These are phyloP conservation scores for Podaxis mareebaensis DNA, from an alignment of 768 basidiomycete genomes.

Conservation along the genomic window DNA sequence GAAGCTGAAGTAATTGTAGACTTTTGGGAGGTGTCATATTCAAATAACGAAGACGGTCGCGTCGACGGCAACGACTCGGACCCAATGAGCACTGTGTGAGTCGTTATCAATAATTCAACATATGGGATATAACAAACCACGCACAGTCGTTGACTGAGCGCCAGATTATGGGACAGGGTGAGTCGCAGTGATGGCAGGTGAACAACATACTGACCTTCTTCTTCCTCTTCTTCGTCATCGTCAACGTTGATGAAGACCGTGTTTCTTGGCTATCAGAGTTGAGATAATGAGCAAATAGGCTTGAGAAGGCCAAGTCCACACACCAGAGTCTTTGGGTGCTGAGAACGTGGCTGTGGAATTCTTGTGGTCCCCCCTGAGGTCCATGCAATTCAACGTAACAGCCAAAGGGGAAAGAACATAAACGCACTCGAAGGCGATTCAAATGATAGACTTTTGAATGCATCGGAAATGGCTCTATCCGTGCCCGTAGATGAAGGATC, in stretches of 20 bases:
- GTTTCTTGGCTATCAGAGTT: background rate
- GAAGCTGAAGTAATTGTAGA: background rate
- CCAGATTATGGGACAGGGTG: background rate
- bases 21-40: background rate
- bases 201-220: slow-evolving; percentile 2
- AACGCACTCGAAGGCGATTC: slow-evolving; percentile 4
- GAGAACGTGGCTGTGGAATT: background rate
- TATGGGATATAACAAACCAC: background rate
- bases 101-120: background rate
- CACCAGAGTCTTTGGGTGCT: background rate
- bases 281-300: background rate
- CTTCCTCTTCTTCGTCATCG: slow-evolving; percentile 10
- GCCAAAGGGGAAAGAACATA: background rate
- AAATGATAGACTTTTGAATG: background rate
- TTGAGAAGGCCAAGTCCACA: background rate
- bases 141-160: slow-evolving; percentile 7
- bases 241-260: background rate
- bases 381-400: background rate
- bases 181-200: background rate
- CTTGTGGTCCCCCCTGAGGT: background rate
- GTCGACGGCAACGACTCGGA: background rate
- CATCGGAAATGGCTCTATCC: background rate
- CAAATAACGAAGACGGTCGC: background rate
- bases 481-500: background rate
- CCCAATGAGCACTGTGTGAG: background rate